phyloP scores from a whole-genome alignment of 768 basidiomycete species.

The Leccinum sublutescens region DNA sequence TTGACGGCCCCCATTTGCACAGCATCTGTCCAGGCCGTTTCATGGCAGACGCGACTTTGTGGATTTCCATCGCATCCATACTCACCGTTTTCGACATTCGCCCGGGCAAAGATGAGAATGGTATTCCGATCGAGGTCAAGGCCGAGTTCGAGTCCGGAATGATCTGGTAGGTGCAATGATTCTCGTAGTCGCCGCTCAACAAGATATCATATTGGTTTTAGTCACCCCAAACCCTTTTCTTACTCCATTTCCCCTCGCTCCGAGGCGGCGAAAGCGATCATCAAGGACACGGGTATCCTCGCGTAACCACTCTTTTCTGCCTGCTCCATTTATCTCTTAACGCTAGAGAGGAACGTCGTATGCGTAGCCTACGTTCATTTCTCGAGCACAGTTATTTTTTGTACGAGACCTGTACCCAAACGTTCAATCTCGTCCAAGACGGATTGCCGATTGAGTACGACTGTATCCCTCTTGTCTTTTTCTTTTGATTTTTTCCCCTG shows the following conservation, averaged over 20 bases:
- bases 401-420: conserved; percentile 67
- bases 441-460: conserved; percentile 63
- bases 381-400: conserved; percentile 36
- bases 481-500: conserved; percentile 33
- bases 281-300: conserved; percentile 30
- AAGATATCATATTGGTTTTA: conserved; percentile 1
- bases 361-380: neutral
- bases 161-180: conserved; percentile 26
- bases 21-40: conserved; percentile 44
- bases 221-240: conserved; percentile 33
- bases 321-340: neutral
- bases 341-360: neutral
- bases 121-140: conserved; percentile 16
- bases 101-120: conserved; percentile 21
- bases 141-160: conserved; percentile 30
- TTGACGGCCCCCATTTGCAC: too few relatives aligned
- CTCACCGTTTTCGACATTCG: conserved; percentile 29
- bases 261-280: conserved; percentile 23
- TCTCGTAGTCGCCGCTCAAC: conserved; percentile 1
- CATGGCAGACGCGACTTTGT: conserved; percentile 42
- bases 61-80: conserved; percentile 33
- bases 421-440: conserved; percentile 75
- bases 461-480: conserved; percentile 55
- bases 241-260: conserved; percentile 33
- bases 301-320: conserved; percentile 8